These are phyloP conservation scores for Cadophora sp. DNA, from an alignment of 2,329 filamentous ascomycete genomes.

Conservation along the genomic window DNA sequence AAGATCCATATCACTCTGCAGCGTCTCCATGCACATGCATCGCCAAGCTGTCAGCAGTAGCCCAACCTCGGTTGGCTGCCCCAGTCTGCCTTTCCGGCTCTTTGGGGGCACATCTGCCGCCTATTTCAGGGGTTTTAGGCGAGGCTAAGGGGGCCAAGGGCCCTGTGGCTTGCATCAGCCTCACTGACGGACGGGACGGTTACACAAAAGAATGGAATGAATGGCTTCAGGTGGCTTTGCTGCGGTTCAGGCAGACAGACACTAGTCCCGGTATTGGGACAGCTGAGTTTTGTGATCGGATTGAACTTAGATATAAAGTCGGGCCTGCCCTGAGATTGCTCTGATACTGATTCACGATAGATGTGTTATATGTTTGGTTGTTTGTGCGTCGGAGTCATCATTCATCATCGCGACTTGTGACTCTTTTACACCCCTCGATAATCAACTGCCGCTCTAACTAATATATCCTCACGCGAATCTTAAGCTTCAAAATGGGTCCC, in stretches of 20 bases:
- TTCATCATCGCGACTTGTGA: neutral
- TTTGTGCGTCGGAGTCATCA: neutral
- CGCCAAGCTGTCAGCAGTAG: neutral
- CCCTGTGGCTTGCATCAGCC: conserved; percentile 13
- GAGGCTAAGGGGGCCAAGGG: neutral
- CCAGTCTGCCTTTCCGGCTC: neutral
- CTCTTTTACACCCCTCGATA: neutral
- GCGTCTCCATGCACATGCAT: conserved; percentile 6
- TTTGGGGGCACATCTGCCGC: neutral
- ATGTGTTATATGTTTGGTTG: neutral
- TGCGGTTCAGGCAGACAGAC: neutral
- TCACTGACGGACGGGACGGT: neutral
- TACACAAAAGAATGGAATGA: neutral
- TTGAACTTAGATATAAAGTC: neutral
- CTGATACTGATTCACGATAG: neutral
- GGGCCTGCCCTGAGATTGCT: neutral
- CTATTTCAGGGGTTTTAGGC: neutral
- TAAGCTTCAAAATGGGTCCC: neutral
- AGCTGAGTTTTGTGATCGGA: neutral
- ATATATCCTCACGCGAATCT: neutral
- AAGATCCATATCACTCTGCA: too few relatives aligned
- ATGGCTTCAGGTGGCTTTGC: neutral
- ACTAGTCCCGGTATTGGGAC: neutral
- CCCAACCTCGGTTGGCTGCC: conserved; percentile 8
- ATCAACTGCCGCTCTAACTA: neutral